These are phyloP conservation scores for Lophiotrema nucula DNA, from an alignment of 495 filamentous ascomycete species.

Conservation along the genomic window DNA sequence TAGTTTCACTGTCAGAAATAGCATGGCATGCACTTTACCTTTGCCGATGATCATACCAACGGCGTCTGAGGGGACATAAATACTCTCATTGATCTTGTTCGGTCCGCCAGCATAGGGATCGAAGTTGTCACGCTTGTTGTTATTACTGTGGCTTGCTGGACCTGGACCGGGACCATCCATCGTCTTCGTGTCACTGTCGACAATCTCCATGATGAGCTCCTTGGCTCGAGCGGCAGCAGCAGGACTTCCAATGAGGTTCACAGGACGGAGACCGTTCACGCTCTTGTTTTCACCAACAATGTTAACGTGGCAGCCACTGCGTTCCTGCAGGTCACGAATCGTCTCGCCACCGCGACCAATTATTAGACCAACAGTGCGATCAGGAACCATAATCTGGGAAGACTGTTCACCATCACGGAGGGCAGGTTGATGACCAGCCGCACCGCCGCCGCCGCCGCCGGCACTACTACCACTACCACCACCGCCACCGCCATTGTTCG, in stretches of 20 bases:
- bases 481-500: too few species aligned
- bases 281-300: conserved; percentile 85
- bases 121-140: conserved; percentile 32
- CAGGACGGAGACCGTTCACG: conserved; percentile 75
- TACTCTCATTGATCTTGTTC: conserved; percentile 73
- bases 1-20: too few species aligned
- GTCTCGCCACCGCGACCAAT: conserved; percentile 84
- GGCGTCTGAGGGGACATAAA: conserved; percentile 77
- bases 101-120: conserved; percentile 41
- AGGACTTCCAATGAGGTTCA: conserved; percentile 75
- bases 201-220: conserved; percentile 80
- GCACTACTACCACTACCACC: too few species aligned
- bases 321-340: conserved; percentile 84
- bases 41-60: conserved; percentile 92
- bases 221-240: conserved; percentile 67
- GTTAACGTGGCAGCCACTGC: conserved; percentile 82
- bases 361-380: conserved; percentile 80
- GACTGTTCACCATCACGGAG: conserved; percentile 70
- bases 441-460: conserved; percentile 30
- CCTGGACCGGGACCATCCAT: conserved; percentile 37
- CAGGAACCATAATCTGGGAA: conserved; percentile 85
- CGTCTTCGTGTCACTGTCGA: conserved; percentile 76
- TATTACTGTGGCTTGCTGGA: conserved; percentile 3
- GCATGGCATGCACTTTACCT: conserved; percentile 41
- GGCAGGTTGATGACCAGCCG: conserved; percentile 48